Evolutionary conservation across 2,329 filamentous ascomycete genomes (phyloP).

Genomic region (Neofusicoccum kwambonambiense): DNA sequence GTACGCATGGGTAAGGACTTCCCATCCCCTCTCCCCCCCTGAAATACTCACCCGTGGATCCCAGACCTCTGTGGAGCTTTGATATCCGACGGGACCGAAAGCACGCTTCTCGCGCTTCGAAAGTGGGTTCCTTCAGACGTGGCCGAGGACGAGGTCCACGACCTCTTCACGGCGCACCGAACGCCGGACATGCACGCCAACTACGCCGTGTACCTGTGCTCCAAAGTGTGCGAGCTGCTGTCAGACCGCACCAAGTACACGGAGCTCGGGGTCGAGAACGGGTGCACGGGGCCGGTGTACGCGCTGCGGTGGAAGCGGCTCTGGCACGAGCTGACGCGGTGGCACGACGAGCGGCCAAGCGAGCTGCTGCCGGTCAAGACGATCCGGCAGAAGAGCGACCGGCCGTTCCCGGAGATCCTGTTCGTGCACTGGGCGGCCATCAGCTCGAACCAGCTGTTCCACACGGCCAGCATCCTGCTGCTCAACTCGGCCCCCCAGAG

Average conservation of each 20-base stretch:
- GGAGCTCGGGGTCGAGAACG: constrained; percentile 49
- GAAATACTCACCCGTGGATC: background rate
- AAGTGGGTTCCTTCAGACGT: constrained; percentile 44
- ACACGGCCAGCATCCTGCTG: constrained; percentile 56
- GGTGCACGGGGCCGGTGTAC: constrained; percentile 43
- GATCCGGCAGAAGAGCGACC: constrained; percentile 33
- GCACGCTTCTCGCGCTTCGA: constrained; percentile 49
- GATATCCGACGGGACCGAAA: constrained; percentile 48
- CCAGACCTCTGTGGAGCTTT: constrained; percentile 53
- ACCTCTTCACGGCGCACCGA: constrained; percentile 35
- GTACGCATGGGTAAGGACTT: constrained; percentile 47
- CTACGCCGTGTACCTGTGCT: constrained; percentile 50
- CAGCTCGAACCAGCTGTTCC: constrained; percentile 58
- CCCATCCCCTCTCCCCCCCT: background rate
- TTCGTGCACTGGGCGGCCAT: constrained; percentile 57
- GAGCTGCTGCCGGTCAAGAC: constrained; percentile 50
- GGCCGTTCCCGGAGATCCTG: constrained; percentile 53
- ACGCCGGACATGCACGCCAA: constrained; percentile 52
- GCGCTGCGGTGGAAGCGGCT: constrained; percentile 47
- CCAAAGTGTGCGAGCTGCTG: constrained; percentile 50
- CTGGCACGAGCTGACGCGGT: constrained; percentile 52
- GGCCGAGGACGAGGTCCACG: constrained; percentile 24
- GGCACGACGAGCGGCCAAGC: constrained; percentile 47
- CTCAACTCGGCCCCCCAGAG: constrained; percentile 41
- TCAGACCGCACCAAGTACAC: constrained; percentile 49